phyloP scores from a whole-genome alignment of 805 yeast species.

The Clavispora phyllophila region DNA sequence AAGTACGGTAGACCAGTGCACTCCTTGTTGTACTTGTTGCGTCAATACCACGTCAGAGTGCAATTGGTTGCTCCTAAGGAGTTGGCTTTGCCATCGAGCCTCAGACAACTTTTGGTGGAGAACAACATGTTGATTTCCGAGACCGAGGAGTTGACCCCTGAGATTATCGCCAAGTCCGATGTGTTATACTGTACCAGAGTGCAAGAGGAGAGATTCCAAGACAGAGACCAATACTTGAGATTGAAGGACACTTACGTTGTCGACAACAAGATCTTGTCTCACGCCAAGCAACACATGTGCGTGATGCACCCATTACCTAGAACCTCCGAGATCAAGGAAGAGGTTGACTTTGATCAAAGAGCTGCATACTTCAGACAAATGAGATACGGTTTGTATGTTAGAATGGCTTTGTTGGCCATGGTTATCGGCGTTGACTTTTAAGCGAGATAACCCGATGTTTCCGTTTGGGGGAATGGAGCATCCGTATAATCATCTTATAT shows the following conservation, averaged over 20 bases:
- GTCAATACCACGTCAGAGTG: constrained; percentile 87
- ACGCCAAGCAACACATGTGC: constrained; percentile 98
- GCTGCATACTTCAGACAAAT: constrained; percentile 99
- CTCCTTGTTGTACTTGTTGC: constrained; percentile 84
- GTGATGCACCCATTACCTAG: constrained; percentile 99
- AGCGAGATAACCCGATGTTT: neutral
- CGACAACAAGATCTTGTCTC: constrained; percentile 83
- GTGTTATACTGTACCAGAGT: constrained; percentile 97
- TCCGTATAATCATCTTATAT: neutral
- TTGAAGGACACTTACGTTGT: constrained; percentile 89
- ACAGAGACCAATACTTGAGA: constrained; percentile 71
- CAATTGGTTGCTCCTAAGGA: constrained; percentile 91
- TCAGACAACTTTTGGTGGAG: constrained; percentile 60
- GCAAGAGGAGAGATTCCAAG: constrained; percentile 91
- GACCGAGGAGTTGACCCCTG: constrained; percentile 73
- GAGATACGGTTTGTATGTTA: constrained; percentile 96
- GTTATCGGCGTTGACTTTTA: constrained; percentile 91
- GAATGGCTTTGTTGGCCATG: constrained; percentile 98
- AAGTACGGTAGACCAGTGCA: constrained; percentile 98
- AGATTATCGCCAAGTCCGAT: constrained; percentile 83
- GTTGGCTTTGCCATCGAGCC: constrained; percentile 72
- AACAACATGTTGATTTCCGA: constrained; percentile 71
- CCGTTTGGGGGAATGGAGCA: constrained; percentile 18
- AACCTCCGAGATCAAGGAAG: constrained; percentile 92
- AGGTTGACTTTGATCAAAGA: constrained; percentile 98